These are phyloP conservation scores for Oryza glumipatula DNA, from an alignment of 176 grass and related monocot genomes.

Conservation along the genomic window DNA sequence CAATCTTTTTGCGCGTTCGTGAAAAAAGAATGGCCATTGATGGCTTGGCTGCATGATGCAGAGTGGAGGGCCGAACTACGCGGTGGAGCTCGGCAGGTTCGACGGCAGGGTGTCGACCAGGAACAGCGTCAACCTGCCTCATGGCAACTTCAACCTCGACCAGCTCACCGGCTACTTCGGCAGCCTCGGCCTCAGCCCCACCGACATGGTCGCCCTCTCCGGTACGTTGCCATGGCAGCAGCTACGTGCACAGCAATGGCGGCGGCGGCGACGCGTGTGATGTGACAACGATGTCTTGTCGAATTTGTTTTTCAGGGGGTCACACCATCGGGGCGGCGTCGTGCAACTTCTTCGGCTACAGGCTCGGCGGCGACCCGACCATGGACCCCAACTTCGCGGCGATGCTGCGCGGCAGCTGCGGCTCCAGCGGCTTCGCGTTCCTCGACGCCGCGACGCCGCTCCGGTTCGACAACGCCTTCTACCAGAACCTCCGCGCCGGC, in stretches of 20 bases:
- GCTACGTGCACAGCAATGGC: neutral
- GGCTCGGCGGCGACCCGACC: constrained; percentile 25
- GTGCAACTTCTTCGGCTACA: constrained; percentile 48
- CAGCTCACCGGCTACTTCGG: constrained; percentile 64
- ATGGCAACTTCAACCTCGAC: constrained; percentile 56
- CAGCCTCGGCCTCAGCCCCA: constrained; percentile 52
- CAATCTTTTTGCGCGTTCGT: too few relatives aligned
- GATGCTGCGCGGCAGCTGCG: constrained; percentile 38
- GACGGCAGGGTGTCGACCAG: constrained; percentile 59
- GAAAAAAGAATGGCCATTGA: neutral
- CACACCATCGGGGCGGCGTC: constrained; percentile 58
- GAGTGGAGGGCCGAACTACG: constrained; percentile 68
- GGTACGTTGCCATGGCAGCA: constrained; percentile 12
- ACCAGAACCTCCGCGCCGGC: constrained; percentile 50
- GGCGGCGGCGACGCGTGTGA: too few relatives aligned
- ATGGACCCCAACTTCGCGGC: constrained; percentile 51
- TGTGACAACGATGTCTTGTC: too few relatives aligned
- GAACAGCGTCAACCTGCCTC: constrained; percentile 56
- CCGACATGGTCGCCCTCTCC: constrained; percentile 76
- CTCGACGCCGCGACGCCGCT: constrained; percentile 55
- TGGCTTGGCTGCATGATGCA: constrained; percentile 9
- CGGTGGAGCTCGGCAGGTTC: constrained; percentile 69
- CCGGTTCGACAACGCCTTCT: constrained; percentile 66
- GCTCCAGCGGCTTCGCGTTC: constrained; percentile 29
- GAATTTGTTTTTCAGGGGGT: constrained; percentile 31